phyloP scores from a whole-genome alignment of 768 basidiomycete genomes.

The Wakefieldia striispora region DNA sequence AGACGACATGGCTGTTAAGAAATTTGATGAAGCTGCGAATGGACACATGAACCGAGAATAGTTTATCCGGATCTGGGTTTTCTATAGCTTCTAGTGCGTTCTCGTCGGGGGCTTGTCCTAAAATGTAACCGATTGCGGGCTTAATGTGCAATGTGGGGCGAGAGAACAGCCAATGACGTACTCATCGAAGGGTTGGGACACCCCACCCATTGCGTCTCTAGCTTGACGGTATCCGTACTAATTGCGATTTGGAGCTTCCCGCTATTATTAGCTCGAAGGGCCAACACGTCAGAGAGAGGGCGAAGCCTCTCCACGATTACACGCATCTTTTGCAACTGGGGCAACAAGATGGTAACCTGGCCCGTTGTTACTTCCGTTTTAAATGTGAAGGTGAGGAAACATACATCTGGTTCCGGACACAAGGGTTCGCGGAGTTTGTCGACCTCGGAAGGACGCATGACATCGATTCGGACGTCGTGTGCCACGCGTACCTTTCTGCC shows the following conservation, averaged over 20 bases:
- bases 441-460: slow-evolving; percentile 73
- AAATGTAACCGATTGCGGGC: slow-evolving; percentile 7
- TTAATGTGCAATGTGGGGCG: not conserved
- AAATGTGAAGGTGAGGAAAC: slow-evolving; percentile 23
- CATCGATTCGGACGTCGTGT: slow-evolving; percentile 82
- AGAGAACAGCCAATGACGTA: slow-evolving; percentile 14
- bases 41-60: slow-evolving; percentile 68
- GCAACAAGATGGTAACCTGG: slow-evolving; percentile 76
- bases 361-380: not conserved
- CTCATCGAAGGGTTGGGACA: slow-evolving; percentile 63
- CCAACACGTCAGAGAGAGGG: slow-evolving; percentile 66
- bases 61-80: slow-evolving; percentile 49
- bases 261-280: slow-evolving; percentile 63
- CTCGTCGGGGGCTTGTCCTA: slow-evolving; percentile 27
- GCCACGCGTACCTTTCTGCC: slow-evolving; percentile 64
- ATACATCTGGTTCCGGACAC: slow-evolving; percentile 83
- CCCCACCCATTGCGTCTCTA: slow-evolving; percentile 79
- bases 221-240: slow-evolving; percentile 68
- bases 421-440: slow-evolving; percentile 73
- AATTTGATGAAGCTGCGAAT: slow-evolving; percentile 79
- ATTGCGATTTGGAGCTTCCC: slow-evolving; percentile 55
- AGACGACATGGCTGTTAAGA: slow-evolving; percentile 74
- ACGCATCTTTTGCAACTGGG: slow-evolving; percentile 72
- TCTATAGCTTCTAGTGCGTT: slow-evolving; percentile 36
- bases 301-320: slow-evolving; percentile 74